Percentiles rank a stretch among this genome's conserved stretches.
Evolutionary conservation across 1,139 yeast species (phyloP).

Genomic region (Protomyces arabidopsidicola): DNA sequence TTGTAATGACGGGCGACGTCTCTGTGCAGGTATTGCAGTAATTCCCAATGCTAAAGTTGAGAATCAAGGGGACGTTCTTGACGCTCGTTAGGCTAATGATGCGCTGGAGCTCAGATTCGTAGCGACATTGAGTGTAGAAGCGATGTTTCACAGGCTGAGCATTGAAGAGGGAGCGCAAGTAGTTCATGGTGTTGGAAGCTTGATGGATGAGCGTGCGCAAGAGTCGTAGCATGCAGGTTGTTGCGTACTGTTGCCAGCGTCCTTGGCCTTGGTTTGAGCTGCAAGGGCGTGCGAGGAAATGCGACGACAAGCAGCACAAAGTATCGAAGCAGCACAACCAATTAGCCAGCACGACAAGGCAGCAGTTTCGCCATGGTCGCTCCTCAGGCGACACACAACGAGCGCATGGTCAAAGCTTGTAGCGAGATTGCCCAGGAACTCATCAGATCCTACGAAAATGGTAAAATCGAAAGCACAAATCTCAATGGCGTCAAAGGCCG

Average conservation of each 20-base stretch:
- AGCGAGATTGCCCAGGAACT: conserved; percentile 30
- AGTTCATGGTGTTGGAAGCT: conserved; percentile 4
- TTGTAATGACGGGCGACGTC: conserved; percentile 5
- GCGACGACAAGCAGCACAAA: background rate
- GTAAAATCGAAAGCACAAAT: conserved; percentile 56
- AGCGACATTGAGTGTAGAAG: conserved; percentile 20
- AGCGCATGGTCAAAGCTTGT: conserved; percentile 29
- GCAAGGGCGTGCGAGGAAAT: background rate
- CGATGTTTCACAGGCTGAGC: conserved; percentile 10
- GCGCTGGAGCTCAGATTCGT: conserved; percentile 10
- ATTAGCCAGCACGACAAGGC: too few species aligned
- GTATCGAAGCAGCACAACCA: too few species aligned
- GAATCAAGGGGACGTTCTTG: conserved; percentile 23
- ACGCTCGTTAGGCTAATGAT: conserved; percentile 7
- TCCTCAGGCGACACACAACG: conserved; percentile 6
- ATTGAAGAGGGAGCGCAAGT: conserved; percentile 15
- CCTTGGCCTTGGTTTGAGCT: background rate
- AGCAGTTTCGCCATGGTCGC: background rate
- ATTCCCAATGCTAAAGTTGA: conserved; percentile 17
- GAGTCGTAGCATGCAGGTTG: too few species aligned
- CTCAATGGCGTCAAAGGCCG: conserved; percentile 83
- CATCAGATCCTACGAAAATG: conserved; percentile 29
- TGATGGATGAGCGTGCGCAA: too few species aligned
- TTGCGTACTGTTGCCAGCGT: too few species aligned
- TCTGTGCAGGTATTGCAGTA: conserved; percentile 17